Evolutionary conservation across 352 stramenopile genomes (phyloP), one percentile per base, ranked within the genome.

Genomic region (Poterioochromonas sp.): DNA sequence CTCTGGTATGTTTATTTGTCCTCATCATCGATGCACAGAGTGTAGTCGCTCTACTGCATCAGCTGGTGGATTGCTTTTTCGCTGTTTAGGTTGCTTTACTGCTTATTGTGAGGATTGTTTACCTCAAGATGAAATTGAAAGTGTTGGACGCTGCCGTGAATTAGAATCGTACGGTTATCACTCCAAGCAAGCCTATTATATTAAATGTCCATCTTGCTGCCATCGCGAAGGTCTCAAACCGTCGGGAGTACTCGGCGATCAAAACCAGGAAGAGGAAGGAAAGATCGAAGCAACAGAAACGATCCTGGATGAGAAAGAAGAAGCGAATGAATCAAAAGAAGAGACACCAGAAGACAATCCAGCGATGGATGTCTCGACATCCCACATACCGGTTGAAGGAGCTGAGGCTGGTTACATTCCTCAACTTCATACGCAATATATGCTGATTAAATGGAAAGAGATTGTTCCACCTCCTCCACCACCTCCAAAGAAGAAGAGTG

Each of bases 61-160:
- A 37, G 86, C 82, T 37, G 87, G 88, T 29, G 87, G 87, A 29
- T 64, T 92, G 35, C 76, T 92, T 2, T 92, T 90, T 79, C 85
- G 86, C 8, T 92, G 88, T 76, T 73, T 85, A 20, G 79, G 68
- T n/a, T 92, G 88, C 77, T 76, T 83, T 26, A 81, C 81, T 15
- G 78, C 84, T 44, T 91, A 85, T 77, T 92, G 88, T 79, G 86
- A 89, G 58, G 86, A 92, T 79, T 90, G 85, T 73, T 73, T 92
- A 37, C 83, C 86, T 1, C 79, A 81, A 39, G 84, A 84, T 18
- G 41, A 85, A 40, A 82, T 87, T 47, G 76, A 84, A 41, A 84
- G 82, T 43, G 53, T 91, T 12, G 85, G 83, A 11, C 74, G 58
- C 18, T 81, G 79, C 35, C 71, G 81, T 26, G 73, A 83, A 35